Evolutionary conservation across 2,329 filamentous ascomycete species (phyloP).

Genomic region (Arachnopeziza araneosa): DNA sequence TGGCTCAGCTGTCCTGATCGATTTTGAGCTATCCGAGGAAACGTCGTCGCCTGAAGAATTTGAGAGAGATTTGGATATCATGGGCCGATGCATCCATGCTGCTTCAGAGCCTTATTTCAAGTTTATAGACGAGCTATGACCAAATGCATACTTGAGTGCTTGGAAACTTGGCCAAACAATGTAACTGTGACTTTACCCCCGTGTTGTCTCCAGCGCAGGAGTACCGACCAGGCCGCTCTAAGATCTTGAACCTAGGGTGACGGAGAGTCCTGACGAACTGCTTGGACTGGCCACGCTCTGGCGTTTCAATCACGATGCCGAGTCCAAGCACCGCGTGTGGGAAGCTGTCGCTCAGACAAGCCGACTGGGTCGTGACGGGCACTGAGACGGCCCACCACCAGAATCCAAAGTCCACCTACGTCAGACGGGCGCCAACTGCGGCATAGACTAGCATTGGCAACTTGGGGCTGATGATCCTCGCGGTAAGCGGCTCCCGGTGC

Average conservation of each 20-base stretch:
- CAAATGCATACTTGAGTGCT: no score
- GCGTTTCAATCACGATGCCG: not conserved
- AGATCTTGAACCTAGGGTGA: not conserved
- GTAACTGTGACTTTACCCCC: no score
- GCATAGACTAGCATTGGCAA: not conserved
- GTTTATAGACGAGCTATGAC: not conserved
- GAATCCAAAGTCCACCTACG: not conserved
- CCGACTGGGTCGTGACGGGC: no score
- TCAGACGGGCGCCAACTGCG: not conserved
- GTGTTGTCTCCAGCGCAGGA: not conserved
- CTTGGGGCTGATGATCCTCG: not conserved
- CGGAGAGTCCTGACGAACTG: not conserved
- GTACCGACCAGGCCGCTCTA: not conserved
- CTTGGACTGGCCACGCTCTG: not conserved
- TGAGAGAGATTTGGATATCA: constrained; percentile 5
- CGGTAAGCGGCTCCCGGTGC: not conserved
- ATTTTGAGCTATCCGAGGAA: constrained; percentile 5
- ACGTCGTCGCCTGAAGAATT: constrained; percentile 2
- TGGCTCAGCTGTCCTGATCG: constrained; percentile 5
- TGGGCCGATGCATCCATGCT: constrained; percentile 1
- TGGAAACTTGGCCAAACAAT: no score
- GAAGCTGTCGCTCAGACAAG: not conserved
- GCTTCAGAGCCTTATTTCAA: not conserved
- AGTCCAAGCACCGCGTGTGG: not conserved
- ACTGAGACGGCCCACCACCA: not conserved